Evolutionary conservation across 2,329 filamentous ascomycete genomes (phyloP).

Genomic region (Botrytis byssoidea): DNA sequence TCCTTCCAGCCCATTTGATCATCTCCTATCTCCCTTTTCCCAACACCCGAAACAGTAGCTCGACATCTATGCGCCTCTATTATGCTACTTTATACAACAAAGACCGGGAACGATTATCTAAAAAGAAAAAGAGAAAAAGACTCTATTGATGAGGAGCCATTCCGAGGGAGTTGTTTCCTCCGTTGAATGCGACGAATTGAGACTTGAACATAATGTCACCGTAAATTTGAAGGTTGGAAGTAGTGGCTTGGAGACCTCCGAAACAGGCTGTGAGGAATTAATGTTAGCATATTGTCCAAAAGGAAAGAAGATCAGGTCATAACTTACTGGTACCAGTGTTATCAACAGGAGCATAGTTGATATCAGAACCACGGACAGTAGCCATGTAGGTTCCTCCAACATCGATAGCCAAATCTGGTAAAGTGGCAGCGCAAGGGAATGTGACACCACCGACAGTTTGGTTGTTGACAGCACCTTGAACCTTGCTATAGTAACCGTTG

Average conservation of each 20-base stretch:
- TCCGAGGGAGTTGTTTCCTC: constrained; percentile 53
- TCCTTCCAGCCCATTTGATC: neutral
- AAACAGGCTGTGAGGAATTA: constrained; percentile 53
- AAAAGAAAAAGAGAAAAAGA: neutral
- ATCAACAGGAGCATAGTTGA: constrained; percentile 54
- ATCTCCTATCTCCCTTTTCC: neutral
- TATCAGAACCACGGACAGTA: constrained; percentile 41
- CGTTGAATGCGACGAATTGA: constrained; percentile 58
- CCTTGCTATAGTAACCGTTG: constrained; percentile 43
- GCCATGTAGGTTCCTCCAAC: constrained; percentile 48
- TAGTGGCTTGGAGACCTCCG: constrained; percentile 63
- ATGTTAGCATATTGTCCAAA: constrained; percentile 12
- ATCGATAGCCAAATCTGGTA: constrained; percentile 42
- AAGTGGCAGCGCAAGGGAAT: constrained; percentile 40
- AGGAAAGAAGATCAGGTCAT: neutral
- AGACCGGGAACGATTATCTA: constrained; percentile 1
- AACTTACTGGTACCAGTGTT: constrained; percentile 47
- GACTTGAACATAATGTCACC: constrained; percentile 63
- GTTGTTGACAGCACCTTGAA: constrained; percentile 42
- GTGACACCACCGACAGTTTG: constrained; percentile 40
- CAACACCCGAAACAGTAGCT: constrained; percentile 11
- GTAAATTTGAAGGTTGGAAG: constrained; percentile 58
- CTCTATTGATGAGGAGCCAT: constrained; percentile 44
- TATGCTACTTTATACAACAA: constrained; percentile 1
- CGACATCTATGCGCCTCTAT: constrained; percentile 3